Percentiles rank a stretch among this genome's conserved stretches.
Evolutionary conservation across 1,284 basidiomycete species (phyloP).

Genomic region (Schizophyllum amplum): DNA sequence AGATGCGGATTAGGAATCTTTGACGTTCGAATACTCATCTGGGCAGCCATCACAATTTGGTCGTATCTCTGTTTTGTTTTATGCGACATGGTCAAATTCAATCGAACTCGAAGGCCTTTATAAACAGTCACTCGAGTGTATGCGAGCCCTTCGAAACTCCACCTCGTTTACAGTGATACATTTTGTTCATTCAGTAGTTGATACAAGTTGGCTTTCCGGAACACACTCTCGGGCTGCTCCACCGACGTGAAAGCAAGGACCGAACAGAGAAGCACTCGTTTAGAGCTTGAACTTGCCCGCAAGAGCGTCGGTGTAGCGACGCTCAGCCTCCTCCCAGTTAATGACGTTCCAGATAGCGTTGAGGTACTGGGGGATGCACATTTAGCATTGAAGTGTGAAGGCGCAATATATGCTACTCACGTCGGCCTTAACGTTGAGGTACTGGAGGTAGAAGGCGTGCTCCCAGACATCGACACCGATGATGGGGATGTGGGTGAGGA

Average conservation of each 20-base stretch:
- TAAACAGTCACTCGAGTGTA: too few species aligned
- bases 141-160: too few species aligned
- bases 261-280: neutral
- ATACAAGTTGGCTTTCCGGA: neutral
- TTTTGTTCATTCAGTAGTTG: neutral
- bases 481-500: constrained; percentile 67
- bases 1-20: too few species aligned
- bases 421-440: constrained; percentile 67
- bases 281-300: constrained; percentile 9
- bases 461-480: constrained; percentile 90
- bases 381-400: neutral
- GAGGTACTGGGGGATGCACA: constrained; percentile 48
- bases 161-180: too few species aligned
- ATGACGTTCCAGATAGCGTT: constrained; percentile 79
- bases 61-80: too few species aligned
- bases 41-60: too few species aligned
- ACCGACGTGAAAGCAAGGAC: neutral
- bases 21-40: too few species aligned
- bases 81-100: too few species aligned
- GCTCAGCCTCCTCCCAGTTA: constrained; percentile 76
- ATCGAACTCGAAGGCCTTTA: too few species aligned
- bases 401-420: constrained; percentile 32
- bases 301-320: constrained; percentile 47
- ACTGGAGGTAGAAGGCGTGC: constrained; percentile 75
- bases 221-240: neutral